These are phyloP conservation scores for Ceratobasidium sp. DNA, from an alignment of 1,284 basidiomycete genomes.

Conservation along the genomic window DNA sequence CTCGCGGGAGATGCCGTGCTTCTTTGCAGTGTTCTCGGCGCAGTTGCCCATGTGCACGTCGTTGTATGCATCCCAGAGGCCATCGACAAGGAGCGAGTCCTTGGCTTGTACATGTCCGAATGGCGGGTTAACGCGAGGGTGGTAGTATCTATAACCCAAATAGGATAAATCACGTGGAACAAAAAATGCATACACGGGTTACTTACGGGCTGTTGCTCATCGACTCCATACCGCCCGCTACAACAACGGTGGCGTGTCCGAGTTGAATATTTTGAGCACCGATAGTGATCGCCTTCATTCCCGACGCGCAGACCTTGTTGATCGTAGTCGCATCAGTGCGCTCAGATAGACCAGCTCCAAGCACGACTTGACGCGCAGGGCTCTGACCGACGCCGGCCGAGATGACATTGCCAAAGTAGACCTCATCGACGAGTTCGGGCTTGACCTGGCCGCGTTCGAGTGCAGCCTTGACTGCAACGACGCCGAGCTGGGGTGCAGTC, in stretches of 20 bases:
- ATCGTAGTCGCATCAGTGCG: constrained; percentile 96
- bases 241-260: constrained; percentile 86
- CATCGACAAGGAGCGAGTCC: constrained; percentile 92
- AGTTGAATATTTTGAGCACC: constrained; percentile 89
- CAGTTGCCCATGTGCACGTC: constrained; percentile 97
- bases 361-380: constrained; percentile 93
- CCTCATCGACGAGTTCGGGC: constrained; percentile 85
- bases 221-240: constrained; percentile 96
- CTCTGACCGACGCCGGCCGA: constrained; percentile 96
- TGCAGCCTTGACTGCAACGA: constrained; percentile 88
- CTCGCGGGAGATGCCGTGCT: constrained; percentile 84
- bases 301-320: constrained; percentile 98
- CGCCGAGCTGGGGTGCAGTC: constrained; percentile 90
- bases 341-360: constrained; percentile 81
- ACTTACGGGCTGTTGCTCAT: constrained; percentile 96
- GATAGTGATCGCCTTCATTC: constrained; percentile 93
- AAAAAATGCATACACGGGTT: constrained; percentile 7
- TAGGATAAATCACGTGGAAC: constrained; percentile 18
- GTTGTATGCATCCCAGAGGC: constrained; percentile 96
- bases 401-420: constrained; percentile 97
- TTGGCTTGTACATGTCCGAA: constrained; percentile 90
- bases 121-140: constrained; percentile 83
- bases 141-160: constrained; percentile 72
- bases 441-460: constrained; percentile 81
- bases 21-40: constrained; percentile 85